Base-by-base conservation (phyloP, 257 asterid species). In the Nyctanthes arbortristis region DNA sequence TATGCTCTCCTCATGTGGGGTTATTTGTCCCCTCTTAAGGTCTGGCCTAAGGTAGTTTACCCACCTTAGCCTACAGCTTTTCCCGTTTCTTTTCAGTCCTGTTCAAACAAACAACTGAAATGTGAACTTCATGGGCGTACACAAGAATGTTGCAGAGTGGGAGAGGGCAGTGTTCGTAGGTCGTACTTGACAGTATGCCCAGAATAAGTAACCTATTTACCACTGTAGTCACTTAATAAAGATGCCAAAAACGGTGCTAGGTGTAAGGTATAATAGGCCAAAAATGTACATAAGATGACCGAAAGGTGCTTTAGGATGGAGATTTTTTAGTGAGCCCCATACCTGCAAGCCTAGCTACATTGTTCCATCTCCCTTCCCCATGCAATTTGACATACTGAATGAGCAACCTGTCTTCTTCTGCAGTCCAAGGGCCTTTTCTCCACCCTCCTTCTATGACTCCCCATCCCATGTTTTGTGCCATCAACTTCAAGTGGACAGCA, bases 321-420 rank as follows among this genome's bases (percentile, higher is more conserved):
- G 8, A 8, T 43, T 16, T n/a, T n/a, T 43, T 43, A 43, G 54
- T 43, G 22, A 43, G 54, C 22, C 3, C 6, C 11, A 12, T 76
- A 91, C 97, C 98, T 69, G 89, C 85, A 71, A 89, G 88, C 69
- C 83, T 79, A 27, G 91, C 68, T 2, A 92, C 98, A 83, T 91
- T 89, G 77, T 88, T 92, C 98, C 98, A 92, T 75, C 96, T 83
- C 28, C 98, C 98, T 75, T 92, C 96, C 45, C 98, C 98, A 77
- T 92, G 88, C 80, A 84, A 69, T 67, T 89, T 84, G 70, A 92
- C 94, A 82, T 89, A 88, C 70, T 92, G 81, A 69, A 83, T 81
- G 27, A 92, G 94, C 25, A 88, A 72, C 22, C 73, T 78, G 70
- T 92, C 98, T 82, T 92, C 98, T 77, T 92, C 96, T 56, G 85